Base-by-base conservation (phyloP, 73 alveolate species). In the Uronychia binucleata region DNA sequence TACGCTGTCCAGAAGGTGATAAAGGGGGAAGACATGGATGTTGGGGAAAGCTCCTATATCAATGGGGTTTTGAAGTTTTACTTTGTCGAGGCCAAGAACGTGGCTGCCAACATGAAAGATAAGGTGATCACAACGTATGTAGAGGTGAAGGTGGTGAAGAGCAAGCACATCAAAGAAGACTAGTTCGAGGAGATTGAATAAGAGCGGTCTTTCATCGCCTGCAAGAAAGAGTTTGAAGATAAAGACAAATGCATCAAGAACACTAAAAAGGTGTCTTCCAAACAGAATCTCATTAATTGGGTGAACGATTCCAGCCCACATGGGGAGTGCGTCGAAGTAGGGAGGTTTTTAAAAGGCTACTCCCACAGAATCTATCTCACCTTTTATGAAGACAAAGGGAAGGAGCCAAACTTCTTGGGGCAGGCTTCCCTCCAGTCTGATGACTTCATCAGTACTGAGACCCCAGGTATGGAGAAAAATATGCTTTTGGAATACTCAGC, bases 401-500 rank as follows among this genome's bases (percentile, higher is more conserved):
- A 33, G 30, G 46, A 57, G n/a, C 60, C 11, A 11, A 30, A 77
- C 28, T n/a, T 81, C 28, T 30, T 81, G 1, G 88, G 88, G 0
- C 75, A 59, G 34, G 13, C 57, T 8, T 25, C 77, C 1, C 33
- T 81, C n/a, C 27, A 78, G 13, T 33, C 59, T 29, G 34, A 81
- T 19, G 81, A 81, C 28, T 59, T 81, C 57, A 81, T 81, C 59
- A 79, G 75, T 81, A 31, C 59, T 81, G 88, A 81, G 11, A 30
- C n/a, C 13, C 88, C 88, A 28, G 88, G 88, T 0, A 57, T 58
- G 31, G 88, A 81, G 67, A 59, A 31, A 81, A 28, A 75, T 28
- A 1, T 58, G 25, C 28, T 81, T 5, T 60, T 81, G 25, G 88
- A 81, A 60, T 30, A 58, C 28, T 26, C 30, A 1, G 32, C 28